Base-by-base conservation (phyloP, 2,329 filamentous ascomycete species). In the Chrysosporium queenslandicum region DNA sequence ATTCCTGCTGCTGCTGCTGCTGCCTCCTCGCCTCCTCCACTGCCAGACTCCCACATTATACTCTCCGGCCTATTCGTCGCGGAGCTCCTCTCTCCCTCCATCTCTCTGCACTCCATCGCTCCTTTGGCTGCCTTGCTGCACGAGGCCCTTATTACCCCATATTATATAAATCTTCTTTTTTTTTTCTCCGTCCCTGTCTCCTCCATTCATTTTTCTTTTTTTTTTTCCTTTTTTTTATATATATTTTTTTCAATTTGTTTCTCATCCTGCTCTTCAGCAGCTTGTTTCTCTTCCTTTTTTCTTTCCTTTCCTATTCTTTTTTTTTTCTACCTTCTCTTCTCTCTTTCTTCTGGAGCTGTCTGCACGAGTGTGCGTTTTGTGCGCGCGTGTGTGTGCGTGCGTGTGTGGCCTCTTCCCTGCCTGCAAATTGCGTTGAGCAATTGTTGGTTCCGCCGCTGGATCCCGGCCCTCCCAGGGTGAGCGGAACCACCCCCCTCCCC, bases 91-190 rank as follows among this genome's bases (percentile, higher is more conserved):
- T 43, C 27, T 27, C 18, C 7, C 21, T 49, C 32, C 32, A 6
- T 30, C 34, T n/a, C n/a, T n/a, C n/a, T n/a, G n/a, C n/a, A n/a
- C n/a, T n/a, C n/a, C n/a, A n/a, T n/a, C n/a, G n/a, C n/a, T n/a
- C n/a, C n/a, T n/a, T n/a, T n/a, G n/a, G n/a, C n/a, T n/a, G n/a
- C n/a, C n/a, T n/a, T n/a, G n/a, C n/a, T n/a, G n/a, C n/a, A n/a
- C n/a, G n/a, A n/a, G n/a, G n/a, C 23, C 21, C 23, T 45, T 52
- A 52, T 52, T 52, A 52, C 49, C 49, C 47, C 39, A 52, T 52
- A 45, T 45, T 51, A 43, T 51, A 43, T 51, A 34, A 6, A 30
- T 30, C 5, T 30, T 6, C 11, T 43, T 42, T 43, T 49, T 30
- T 41, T 39, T 39, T 39, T 9, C 16, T 29, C 21, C 46, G 16